Base-by-base conservation (phyloP, 805 yeast species). In the Diddensiella santjacobensis region DNA sequence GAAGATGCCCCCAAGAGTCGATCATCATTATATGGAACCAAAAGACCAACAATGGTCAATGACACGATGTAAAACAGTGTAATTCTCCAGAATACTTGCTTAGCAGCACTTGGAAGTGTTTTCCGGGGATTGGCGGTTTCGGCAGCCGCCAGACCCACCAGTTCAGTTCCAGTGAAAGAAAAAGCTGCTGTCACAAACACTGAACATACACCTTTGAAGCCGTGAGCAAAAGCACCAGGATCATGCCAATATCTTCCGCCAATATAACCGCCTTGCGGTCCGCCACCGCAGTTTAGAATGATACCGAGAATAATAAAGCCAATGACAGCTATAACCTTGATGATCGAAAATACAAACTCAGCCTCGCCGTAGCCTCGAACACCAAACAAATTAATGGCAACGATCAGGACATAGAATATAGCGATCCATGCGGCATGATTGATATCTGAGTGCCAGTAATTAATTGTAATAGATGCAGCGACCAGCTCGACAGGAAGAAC, bases 51-150 rank as follows among this genome's bases (percentile, higher is more conserved):
- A 56, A 75, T 71, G 48, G 68, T 80, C 62, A 68, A 75, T 52
- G 81, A 72, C 8, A 74, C 68, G 63, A 87, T 72, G 69, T 87
- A 87, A 62, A 86, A 85, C 56, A 84, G 64, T 13, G 81, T 69
- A 49, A 86, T 81, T 68, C 93, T 75, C 90, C 91, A 85, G 68
- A 87, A 84, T 2, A 84, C 87, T 68, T 86, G 90, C 66, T 84
- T 85, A 50, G 83, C 79, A 38, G 91, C 90, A 44, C 75, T 73
- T 31, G 91, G 93, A 47, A 84, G 73, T 1, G 84, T 67, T 47
- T 71, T 72, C 57, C 83, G 71, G 40, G 93, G 91, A 63, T 84
- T 78, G 30, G 67, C 75, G 20, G 87, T 73, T 65, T 86, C 95
- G 5, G 90, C 90, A 26, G 90, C 85, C 8, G 89, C 84, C 36